phyloP scores from a whole-genome alignment of 345 rosid species.

The Eucalyptus marginata region DNA sequence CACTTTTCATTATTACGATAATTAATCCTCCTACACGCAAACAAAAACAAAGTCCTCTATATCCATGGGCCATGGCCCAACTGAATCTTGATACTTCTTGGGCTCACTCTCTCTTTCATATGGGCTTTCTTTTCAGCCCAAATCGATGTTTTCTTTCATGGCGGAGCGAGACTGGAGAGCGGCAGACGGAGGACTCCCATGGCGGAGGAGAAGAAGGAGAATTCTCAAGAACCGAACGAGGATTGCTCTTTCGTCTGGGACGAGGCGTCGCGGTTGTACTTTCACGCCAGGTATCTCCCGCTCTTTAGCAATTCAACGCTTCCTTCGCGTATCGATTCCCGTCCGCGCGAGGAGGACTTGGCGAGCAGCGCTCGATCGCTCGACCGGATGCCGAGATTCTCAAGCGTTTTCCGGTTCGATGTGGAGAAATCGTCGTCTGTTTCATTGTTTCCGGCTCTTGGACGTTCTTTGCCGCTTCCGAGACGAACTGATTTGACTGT shows the following conservation, averaged over 20 bases:
- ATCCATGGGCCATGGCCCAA: neutral
- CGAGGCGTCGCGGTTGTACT: slow-evolving; percentile 38
- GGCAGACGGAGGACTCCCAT: neutral
- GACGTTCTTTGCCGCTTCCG: neutral
- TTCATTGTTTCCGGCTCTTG: neutral
- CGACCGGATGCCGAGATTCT: neutral
- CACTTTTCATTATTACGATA: neutral
- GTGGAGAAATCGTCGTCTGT: neutral
- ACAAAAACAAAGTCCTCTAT: neutral
- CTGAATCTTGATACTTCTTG: neutral
- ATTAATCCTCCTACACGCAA: neutral
- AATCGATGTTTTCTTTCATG: neutral
- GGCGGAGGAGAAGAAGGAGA: neutral
- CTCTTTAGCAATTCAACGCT: neutral
- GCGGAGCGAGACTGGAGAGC: neutral
- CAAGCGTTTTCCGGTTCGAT: neutral
- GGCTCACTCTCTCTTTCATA: neutral
- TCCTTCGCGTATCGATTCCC: neutral
- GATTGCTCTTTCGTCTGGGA: slow-evolving; percentile 65
- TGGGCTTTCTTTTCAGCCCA: neutral
- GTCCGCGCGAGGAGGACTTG: neutral
- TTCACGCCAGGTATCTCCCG: slow-evolving; percentile 52
- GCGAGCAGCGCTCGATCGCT: neutral
- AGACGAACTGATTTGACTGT: neutral
- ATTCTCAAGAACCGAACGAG: neutral